Evolutionary conservation across 768 basidiomycete species (phyloP).

Genomic region (Russula brevipes): DNA sequence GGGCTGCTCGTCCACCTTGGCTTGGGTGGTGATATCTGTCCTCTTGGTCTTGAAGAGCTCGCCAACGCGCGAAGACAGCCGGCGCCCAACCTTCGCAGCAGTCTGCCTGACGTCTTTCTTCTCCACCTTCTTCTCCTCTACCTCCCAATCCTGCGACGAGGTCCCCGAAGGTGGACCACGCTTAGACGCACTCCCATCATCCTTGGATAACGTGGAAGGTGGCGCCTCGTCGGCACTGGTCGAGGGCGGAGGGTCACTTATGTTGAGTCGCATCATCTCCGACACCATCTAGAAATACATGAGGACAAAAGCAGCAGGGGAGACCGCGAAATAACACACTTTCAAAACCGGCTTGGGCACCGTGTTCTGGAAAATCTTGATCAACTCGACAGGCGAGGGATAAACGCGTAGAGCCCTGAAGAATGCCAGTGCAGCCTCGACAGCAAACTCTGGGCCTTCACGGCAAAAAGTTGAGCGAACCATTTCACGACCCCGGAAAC

Average conservation of each 20-base stretch:
- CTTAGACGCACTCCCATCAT: constrained; percentile 39
- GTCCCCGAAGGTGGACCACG: constrained; percentile 30
- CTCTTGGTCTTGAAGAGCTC: constrained; percentile 81
- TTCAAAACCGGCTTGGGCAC: constrained; percentile 37
- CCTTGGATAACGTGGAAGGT: constrained; percentile 28
- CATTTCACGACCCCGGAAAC: not conserved
- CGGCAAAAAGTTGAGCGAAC: not conserved
- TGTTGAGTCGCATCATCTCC: constrained; percentile 84
- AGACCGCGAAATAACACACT: constrained; percentile 54
- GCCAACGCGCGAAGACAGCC: constrained; percentile 76
- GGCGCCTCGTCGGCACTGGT: constrained; percentile 43
- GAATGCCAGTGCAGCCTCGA: constrained; percentile 84
- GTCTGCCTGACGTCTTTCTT: constrained; percentile 40
- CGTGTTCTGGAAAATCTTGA: constrained; percentile 91
- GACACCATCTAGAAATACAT: constrained; percentile 51
- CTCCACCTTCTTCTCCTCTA: constrained; percentile 45
- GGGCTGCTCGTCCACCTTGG: constrained; percentile 86
- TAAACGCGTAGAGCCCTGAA: constrained; percentile 93
- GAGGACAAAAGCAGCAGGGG: constrained; percentile 2
- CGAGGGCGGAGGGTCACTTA: constrained; percentile 58
- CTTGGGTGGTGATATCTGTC: constrained; percentile 44
- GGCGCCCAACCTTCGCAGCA: constrained; percentile 64
- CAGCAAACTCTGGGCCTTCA: constrained; percentile 68
- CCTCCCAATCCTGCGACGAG: constrained; percentile 26
- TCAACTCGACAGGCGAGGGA: constrained; percentile 89